Base-by-base conservation (phyloP, 1,284 basidiomycete genomes). In the Ustilago trichophora region DNA sequence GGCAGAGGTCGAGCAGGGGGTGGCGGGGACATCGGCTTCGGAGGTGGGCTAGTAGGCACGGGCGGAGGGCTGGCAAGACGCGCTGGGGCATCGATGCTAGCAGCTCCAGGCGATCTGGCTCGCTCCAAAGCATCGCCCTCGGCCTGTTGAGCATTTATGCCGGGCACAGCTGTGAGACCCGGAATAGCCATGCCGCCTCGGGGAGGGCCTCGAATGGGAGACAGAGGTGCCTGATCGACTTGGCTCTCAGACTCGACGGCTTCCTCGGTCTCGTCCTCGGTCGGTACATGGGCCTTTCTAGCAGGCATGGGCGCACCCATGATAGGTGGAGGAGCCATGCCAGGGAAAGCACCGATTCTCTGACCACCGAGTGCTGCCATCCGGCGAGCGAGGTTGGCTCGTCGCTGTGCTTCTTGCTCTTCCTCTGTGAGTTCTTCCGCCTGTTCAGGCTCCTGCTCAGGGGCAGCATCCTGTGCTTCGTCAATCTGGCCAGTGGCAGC, bases 311-410 rank as follows among this genome's bases (percentile, higher is more conserved):
- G 84, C 79, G 24, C 79, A 41, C 48, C 78, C 82, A 58, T 82
- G 56, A 36, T 73, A 33, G 64, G 76, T 47, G 46, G 66, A 89
- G 65, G 60, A 21, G 62, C 91, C 91, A 93, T 80, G 89, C 91
- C 73, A 80, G 48, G 74, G 70, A 51, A 66, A 4, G 43, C 64
- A 4, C 75, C 77, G 37, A 80, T 69, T 9, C 76, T 43, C 29
- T 73, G 73, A 33, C 78, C 79, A 13, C 79, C 79, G 10, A 80
- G 55, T 0, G 68, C 68, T 1, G 79, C 79, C 78, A 80, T 80
- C 15, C 79, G 70, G 18, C 65, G 57, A 16, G 78, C 73, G 29
- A 80, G 68, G 1, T 71, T 58, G 15, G 72, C 75, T 11, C 76
- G 66, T 22, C 78, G 63, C 35, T 57, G 63, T 3, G 69, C 60